Percentiles rank a stretch among this genome's conserved stretches.
phyloP scores from a whole-genome alignment of 2,329 filamentous ascomycete species.

The Myriangium duriaei region DNA sequence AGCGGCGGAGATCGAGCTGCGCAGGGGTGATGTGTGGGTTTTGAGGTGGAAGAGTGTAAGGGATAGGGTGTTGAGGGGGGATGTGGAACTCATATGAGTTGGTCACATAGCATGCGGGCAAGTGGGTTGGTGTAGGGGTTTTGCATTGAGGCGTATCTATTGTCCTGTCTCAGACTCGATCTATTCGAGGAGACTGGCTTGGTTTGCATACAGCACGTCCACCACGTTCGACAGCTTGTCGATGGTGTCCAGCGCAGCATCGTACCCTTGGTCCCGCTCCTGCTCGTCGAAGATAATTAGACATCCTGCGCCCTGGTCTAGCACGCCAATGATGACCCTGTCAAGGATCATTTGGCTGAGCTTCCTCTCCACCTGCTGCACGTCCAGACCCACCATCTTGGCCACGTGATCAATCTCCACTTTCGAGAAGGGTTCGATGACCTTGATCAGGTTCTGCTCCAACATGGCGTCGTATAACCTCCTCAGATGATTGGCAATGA shows the following conservation, averaged over 20 bases:
- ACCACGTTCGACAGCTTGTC: conserved; percentile 96
- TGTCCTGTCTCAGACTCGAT: no score
- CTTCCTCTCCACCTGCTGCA: conserved; percentile 93
- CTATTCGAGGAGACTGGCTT: conserved; percentile 88
- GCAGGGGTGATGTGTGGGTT: conserved; percentile 44
- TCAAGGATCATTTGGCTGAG: conserved; percentile 99
- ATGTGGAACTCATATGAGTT: conserved; percentile 49
- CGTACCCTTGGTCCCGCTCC: conserved; percentile 83
- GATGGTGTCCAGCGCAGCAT: conserved; percentile 85
- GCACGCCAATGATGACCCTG: conserved; percentile 93
- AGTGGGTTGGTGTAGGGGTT: no score
- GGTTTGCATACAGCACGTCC: conserved; percentile 94
- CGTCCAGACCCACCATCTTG: conserved; percentile 94
- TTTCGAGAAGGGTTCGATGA: conserved; percentile 95
- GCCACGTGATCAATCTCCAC: conserved; percentile 96
- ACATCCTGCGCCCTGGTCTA: conserved; percentile 95
- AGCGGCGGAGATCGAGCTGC: conserved; percentile 28
- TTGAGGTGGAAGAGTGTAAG: conserved; percentile 44
- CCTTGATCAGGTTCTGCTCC: conserved; percentile 98
- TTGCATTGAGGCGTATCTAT: no score
- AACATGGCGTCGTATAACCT: conserved; percentile 96
- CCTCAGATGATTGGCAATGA: conserved; percentile 93
- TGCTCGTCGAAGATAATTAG: conserved; percentile 96
- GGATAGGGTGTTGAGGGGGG: conserved; percentile 60
- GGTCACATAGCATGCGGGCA: no score